A percentile compares a stretch with the other conserved stretches of the same genome.
These are phyloP conservation scores for Acacia crassicarpa DNA, from an alignment of 306 rosid genomes.

Conservation along the genomic window DNA sequence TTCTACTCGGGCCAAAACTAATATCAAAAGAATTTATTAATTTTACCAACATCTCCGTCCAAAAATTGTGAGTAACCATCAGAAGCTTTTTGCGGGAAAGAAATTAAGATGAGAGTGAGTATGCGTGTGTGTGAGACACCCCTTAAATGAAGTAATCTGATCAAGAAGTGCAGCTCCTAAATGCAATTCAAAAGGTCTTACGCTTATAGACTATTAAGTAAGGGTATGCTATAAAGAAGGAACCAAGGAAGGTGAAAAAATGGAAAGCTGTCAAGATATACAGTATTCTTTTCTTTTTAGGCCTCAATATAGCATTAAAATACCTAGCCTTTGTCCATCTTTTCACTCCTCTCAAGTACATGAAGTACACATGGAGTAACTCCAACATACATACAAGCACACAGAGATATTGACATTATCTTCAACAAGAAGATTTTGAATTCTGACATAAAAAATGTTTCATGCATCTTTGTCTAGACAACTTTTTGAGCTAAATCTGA, in stretches of 20 bases:
- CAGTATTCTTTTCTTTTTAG: background rate
- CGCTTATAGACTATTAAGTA: background rate
- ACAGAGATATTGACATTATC: slow-evolving; percentile 5
- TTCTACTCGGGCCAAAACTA: background rate
- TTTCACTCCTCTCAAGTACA: background rate
- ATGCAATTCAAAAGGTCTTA: slow-evolving; percentile 15
- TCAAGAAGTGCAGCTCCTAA: slow-evolving; percentile 20
- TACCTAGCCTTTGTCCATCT: background rate
- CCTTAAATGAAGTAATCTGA: background rate
- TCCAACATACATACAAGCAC: slow-evolving; percentile 11
- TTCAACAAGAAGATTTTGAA: background rate
- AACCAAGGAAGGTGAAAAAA: background rate
- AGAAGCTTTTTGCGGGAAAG: background rate
- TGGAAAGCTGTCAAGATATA: background rate
- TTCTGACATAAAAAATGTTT: background rate
- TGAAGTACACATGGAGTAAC: background rate
- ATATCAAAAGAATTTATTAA: background rate
- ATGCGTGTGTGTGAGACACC: background rate
- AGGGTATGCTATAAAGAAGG: background rate
- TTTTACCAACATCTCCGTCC: slow-evolving; percentile 3
- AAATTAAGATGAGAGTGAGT: background rate
- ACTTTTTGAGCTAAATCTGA: background rate
- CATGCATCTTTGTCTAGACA: background rate
- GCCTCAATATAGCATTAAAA: background rate
- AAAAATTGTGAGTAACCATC: background rate